Evolutionary conservation across 2,329 filamentous ascomycete genomes (phyloP).

Genomic region (Trichoderma simmonsii): DNA sequence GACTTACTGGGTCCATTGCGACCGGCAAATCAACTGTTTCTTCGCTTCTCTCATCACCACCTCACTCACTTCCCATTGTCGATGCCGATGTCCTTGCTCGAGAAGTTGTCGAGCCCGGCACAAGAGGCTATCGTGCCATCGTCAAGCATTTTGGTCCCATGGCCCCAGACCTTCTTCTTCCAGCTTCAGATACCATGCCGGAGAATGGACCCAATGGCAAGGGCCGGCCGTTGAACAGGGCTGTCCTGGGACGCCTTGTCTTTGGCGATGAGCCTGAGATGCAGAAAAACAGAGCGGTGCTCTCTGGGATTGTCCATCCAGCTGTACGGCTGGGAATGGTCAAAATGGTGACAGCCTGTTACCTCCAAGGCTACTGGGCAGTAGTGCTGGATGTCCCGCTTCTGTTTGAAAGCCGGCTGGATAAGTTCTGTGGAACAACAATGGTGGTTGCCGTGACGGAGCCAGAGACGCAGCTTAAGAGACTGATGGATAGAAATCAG

Average conservation of each 20-base stretch:
- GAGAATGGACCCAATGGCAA: conserved; percentile 55
- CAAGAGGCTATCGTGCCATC: conserved; percentile 76
- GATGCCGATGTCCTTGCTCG: conserved; percentile 92
- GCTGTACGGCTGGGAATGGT: conserved; percentile 83
- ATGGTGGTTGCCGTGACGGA: conserved; percentile 84
- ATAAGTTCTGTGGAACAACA: conserved; percentile 79
- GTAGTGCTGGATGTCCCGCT: conserved; percentile 90
- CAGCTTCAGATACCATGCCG: conserved; percentile 49
- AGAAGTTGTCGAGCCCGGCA: conserved; percentile 91
- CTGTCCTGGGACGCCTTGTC: conserved; percentile 77
- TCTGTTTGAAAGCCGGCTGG: conserved; percentile 84
- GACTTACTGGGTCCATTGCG: conserved; percentile 93
- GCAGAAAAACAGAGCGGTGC: conserved; percentile 66
- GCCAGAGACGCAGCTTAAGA: conserved; percentile 74
- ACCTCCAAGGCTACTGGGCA: conserved; percentile 76
- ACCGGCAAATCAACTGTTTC: conserved; percentile 98
- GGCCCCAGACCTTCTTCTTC: conserved; percentile 81
- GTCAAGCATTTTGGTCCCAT: conserved; percentile 75
- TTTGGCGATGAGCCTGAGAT: conserved; percentile 76
- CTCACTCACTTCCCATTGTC: conserved; percentile 84
- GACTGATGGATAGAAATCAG: conserved; percentile 70
- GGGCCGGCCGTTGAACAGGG: conserved; percentile 76
- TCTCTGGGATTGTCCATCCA: conserved; percentile 92
- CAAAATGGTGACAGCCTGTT: conserved; percentile 66
- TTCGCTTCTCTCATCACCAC: conserved; percentile 70